A percentile compares a stretch with the other conserved stretches of the same genome.
phyloP scores from a whole-genome alignment of 148 eudicot species.

The Drosera capensis region DNA sequence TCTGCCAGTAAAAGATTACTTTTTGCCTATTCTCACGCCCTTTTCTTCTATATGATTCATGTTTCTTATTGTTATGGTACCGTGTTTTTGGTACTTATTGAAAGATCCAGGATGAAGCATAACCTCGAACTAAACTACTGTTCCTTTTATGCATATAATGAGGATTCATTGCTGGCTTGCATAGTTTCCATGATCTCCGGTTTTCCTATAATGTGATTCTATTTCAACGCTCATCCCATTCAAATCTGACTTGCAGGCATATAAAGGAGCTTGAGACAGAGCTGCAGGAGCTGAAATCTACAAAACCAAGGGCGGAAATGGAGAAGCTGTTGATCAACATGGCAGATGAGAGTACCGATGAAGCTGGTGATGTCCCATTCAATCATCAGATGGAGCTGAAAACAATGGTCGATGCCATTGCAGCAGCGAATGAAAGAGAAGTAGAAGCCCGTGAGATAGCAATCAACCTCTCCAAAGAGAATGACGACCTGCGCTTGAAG shows the following conservation, averaged over 20 bases:
- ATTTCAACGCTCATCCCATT: too few species aligned
- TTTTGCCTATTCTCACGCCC: too few species aligned
- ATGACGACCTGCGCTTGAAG: slow-evolving; percentile 65
- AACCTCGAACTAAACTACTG: not conserved
- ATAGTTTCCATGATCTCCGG: too few species aligned
- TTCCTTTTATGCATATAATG: not conserved
- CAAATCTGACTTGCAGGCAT: slow-evolving; percentile 62
- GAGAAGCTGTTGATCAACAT: slow-evolving; percentile 16
- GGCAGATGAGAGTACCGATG: slow-evolving; percentile 18
- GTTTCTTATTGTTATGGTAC: too few species aligned
- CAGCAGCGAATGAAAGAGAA: slow-evolving; percentile 91
- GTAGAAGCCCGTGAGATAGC: slow-evolving; percentile 92
- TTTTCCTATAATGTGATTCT: too few species aligned
- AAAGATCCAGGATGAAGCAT: too few species aligned
- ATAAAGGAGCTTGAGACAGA: slow-evolving; percentile 32
- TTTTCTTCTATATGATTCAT: too few species aligned
- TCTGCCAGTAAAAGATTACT: too few species aligned
- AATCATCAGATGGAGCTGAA: slow-evolving; percentile 68
- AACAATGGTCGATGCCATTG: slow-evolving; percentile 93
- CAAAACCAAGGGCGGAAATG: slow-evolving; percentile 19
- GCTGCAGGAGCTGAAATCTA: slow-evolving; percentile 42
- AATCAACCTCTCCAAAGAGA: slow-evolving; percentile 64
- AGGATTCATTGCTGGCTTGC: too few species aligned
- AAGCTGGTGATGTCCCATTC: slow-evolving; percentile 12
- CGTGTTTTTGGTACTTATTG: too few species aligned